A percentile compares a stretch with the other conserved stretches of the same genome.
phyloP scores from a whole-genome alignment of 129 eudicot species.

The Lactuca saligna region DNA sequence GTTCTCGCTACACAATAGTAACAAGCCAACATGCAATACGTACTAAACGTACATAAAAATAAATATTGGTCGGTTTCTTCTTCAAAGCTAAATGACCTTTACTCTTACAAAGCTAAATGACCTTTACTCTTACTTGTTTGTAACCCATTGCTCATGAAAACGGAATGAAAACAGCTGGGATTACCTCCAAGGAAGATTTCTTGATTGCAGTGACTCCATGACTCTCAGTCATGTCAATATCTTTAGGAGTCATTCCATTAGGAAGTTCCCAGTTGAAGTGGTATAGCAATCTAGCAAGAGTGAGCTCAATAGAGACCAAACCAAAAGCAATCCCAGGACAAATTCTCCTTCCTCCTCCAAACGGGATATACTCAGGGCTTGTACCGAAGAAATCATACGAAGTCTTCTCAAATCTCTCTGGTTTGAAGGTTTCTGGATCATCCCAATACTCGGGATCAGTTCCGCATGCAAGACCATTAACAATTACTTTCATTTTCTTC shows the following conservation, averaged over 20 bases:
- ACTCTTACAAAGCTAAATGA: neutral
- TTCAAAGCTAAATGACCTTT: neutral
- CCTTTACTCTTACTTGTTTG: neutral
- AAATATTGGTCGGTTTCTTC: neutral
- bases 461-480: constrained; percentile 23
- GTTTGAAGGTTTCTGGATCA: constrained; percentile 7
- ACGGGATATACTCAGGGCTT: neutral
- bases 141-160: constrained; percentile 3
- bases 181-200: constrained; percentile 12
- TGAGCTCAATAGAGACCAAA: constrained; percentile 9
- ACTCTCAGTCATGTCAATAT: constrained; percentile 8
- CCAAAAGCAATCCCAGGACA: constrained; percentile 18
- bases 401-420: constrained; percentile 9
- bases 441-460: constrained; percentile 27
- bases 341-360: constrained; percentile 16
- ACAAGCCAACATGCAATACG: too few species aligned
- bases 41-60: too few species aligned
- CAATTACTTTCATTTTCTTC: constrained; percentile 13
- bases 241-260: constrained; percentile 11
- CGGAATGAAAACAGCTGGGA: neutral
- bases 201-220: constrained; percentile 3
- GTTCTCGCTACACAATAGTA: too few species aligned
- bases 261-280: constrained; percentile 25
- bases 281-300: constrained; percentile 18
- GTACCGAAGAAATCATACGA: neutral